Base-by-base conservation (phyloP, 2,329 filamentous ascomycete genomes). In the Trematosphaeria pertusa region DNA sequence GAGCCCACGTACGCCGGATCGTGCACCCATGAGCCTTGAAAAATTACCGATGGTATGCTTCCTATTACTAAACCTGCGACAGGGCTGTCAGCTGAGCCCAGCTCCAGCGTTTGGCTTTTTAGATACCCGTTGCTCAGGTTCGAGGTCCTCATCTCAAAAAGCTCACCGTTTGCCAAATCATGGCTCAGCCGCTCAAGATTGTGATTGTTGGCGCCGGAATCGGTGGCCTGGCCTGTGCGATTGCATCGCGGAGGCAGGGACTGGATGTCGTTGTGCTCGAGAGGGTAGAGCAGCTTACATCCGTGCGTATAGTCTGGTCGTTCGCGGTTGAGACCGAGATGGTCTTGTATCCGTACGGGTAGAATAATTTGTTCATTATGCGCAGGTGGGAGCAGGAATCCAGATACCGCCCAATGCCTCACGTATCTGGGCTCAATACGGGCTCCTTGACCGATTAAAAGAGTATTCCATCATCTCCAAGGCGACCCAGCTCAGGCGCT, bases 351-450 rank as follows among this genome's bases (percentile, higher is more conserved):
- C n/a, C n/a, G n/a, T n/a, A n/a, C n/a, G n/a, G n/a, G n/a, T n/a
- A n/a, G n/a, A n/a, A n/a, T n/a, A n/a, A n/a, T n/a, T n/a, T n/a
- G n/a, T n/a, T n/a, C n/a, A n/a, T n/a, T n/a, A 9, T 46, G 18
- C 5, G 24, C 21, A 56, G 53, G 37, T 56, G 4, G 54, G 54
- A 19, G 54, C 54, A 19, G 54, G 54, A 5, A 54, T 57, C 44
- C 54, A 57, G 26, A 57, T 54, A 8, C 54, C 54, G 6, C 51
- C 54, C 34, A 57, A 57, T 28, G 46, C 43, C 10, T 39, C 50
- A 11, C 51, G 51, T 14, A 43, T 56, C 8, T 44, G 36, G 39
- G 30, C 38, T 1, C 39, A 44, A 37, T 55, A 47, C 28, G 45
- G 45, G 10, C 19, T 55, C 4, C 37, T 55, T 7, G 52, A 55